Evolutionary conservation across 192 early-diverging fungal genomes (phyloP), one percentile per base, ranked within the genome.

Genomic region (Funneliformis mosseae): DNA sequence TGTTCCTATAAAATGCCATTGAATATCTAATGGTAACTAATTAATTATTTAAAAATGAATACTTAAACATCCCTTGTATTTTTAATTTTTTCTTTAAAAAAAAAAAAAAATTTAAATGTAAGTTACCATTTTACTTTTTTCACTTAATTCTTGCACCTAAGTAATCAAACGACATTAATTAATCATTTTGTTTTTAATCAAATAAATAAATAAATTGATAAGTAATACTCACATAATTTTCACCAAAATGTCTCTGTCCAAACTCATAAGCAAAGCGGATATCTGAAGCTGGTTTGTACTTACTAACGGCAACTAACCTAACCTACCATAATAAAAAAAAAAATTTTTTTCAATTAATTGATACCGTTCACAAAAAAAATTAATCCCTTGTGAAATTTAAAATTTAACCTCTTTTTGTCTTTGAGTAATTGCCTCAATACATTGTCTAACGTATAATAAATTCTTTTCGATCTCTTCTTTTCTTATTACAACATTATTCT

Each of bases 1-100:
- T 9, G 91, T 86, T 9, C 97, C 98, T 77, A 97, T 98, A 84
- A 98, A 99, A 84, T 99, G 98, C 98, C 98, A 99, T 75, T 92
- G 75, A 80, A 99, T 98, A 87, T 98, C 96, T 16, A 80, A 45
- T 41, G 97, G 96, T 21, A 98, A 86, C 90, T 89, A 76, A 9
- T 39, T 28, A 50, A 60, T 63, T 69, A 80, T 23, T 23, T 63
- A 2, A 16, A 72, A 45, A 48, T 33, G 87, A 33, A 33, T 33
- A 3, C 33, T 33, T 33, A 33, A 55, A 55, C 16, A 21, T 55
- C 7, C 18, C 5, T 12, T 4, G 4, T 1, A 18, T 59, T 38
- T 39, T n/a, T 5, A 23, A 4, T 38, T 71, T 43, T 11, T 41
- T 33, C 38, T 48, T 42, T 39, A 16, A 21, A 16, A 50, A 50